Evolutionary conservation across 106 monocot genomes (phyloP).

Genomic region (Phalaenopsis aphrodite): DNA sequence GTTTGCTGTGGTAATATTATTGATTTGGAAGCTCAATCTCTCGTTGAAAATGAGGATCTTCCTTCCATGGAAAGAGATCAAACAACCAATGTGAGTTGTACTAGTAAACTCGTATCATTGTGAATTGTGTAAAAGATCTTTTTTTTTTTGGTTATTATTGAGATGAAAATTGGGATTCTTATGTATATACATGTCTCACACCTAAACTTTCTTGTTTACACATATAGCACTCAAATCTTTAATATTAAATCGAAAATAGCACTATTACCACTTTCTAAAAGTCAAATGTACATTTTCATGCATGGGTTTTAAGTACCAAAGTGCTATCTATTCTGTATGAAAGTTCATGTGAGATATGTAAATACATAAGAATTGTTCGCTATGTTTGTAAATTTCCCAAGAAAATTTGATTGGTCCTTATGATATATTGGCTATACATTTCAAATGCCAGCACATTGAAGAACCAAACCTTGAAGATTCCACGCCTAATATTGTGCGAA

Average conservation of each 20-base stretch:
- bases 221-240: no score
- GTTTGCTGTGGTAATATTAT: neutral
- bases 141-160: no score
- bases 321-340: no score
- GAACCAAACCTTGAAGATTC: neutral
- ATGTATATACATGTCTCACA: no score
- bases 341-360: no score
- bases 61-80: neutral
- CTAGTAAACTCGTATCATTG: neutral
- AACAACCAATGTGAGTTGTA: neutral
- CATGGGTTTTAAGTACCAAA: no score
- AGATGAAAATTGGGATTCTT: neutral
- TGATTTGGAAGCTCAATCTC: neutral
- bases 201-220: no score
- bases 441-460: neutral
- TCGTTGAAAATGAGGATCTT: neutral
- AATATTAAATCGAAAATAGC: no score
- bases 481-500: neutral
- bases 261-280: no score
- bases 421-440: neutral
- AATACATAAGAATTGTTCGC: no score
- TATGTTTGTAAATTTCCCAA: no score
- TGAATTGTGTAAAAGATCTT: neutral
- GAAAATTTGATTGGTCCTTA: neutral
- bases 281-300: no score